Evolutionary conservation across 1,284 basidiomycete genomes (phyloP), one percentile per base, ranked within the genome.

Genomic region (Boletus semigastroideus): DNA sequence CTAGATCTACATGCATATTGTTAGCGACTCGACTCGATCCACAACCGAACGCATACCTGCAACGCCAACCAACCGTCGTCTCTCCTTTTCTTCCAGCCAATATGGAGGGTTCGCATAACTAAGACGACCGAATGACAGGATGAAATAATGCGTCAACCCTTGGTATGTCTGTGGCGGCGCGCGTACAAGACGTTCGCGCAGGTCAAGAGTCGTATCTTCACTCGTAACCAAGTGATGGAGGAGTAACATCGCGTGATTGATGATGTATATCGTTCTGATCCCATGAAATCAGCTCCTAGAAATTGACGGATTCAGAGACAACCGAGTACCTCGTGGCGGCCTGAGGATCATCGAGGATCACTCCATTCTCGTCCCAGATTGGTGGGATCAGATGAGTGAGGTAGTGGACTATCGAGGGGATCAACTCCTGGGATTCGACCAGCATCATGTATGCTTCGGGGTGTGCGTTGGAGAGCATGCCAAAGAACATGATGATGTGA

Each of bases 141-240:
- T 81, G 61, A 92, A 92, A 59, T 85, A 76, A 61, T 93, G 85
- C n/a, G 76, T 76, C n/a, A 90, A 67, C 19, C 85, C 85, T 57
- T 80, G 84, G 67, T 87, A 89, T 42, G 72, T 70, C 28, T 78
- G 75, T 44, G 72, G 68, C 8, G 75, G 74, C 9, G 80, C 76
- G 33, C 74, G 69, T 48, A 79, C 75, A 28, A 90, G 73, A 62
- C 79, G 79, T 33, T 78, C 72, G 20, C 79, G 76, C 42, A 89
- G 67, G 61, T 80, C 77, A 44, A 78, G 65, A 12, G 68, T 65
- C 27, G 76, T 70, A 22, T 76, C 72, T 38, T 70, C 64, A 39
- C 71, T 71, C 52, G 81, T 78, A 33, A 86, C 74, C 8, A 90
- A 68, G 54, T 82, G 74, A 60, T 88, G 78, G 16, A 90, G 70